Evolutionary conservation across 2,329 filamentous ascomycete genomes (phyloP), one percentile per base, ranked within the genome.

Genomic region (Exophiala oligosperma): DNA sequence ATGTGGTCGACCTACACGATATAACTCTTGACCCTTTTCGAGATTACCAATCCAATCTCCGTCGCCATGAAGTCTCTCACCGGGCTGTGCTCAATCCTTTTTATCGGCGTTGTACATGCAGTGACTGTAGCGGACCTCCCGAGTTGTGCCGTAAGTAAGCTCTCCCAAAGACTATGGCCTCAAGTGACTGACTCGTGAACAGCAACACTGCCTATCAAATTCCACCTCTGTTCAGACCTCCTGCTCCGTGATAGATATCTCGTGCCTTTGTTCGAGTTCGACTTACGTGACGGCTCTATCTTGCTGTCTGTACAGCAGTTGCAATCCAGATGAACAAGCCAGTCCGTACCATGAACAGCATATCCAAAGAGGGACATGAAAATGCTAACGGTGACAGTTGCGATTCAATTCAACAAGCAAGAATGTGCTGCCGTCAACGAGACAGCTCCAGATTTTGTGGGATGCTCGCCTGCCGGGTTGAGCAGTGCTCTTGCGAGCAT

Each of bases 331-430:
- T 21, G 66, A 68, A 35, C 66, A 68, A 61, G 54, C 64, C 44
- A 57, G 66, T 68, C 54, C 14, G 66, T 59, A 37, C 21, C 11
- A 12, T 38, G 24, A n/a, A 32, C 11, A 40, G 28, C 24, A 28
- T 52, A 32, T 21, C 29, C n/a, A 24, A 50, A 43, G 7, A 43
- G 9, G 29, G 9, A 35, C 4, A 35, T 11, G 4, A 37, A 11
- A 21, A 12, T 14, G 26, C 51, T 53, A 48, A 59, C 46, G 11
- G 21, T n/a, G 5, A 24, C 52, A 65, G 64, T 57, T 35, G 66
- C 66, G 12, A 68, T 68, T 28, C 61, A 64, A 52, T 68, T 67
- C 63, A 68, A 68, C 49, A 55, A 66, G 47, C 57, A 67, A 47
- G 61, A 65, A 46, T 68, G 66, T 44, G 59, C 55, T 14, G 57